phyloP scores from a whole-genome alignment of 805 yeast genomes.

The Clavispora vitiphila region DNA sequence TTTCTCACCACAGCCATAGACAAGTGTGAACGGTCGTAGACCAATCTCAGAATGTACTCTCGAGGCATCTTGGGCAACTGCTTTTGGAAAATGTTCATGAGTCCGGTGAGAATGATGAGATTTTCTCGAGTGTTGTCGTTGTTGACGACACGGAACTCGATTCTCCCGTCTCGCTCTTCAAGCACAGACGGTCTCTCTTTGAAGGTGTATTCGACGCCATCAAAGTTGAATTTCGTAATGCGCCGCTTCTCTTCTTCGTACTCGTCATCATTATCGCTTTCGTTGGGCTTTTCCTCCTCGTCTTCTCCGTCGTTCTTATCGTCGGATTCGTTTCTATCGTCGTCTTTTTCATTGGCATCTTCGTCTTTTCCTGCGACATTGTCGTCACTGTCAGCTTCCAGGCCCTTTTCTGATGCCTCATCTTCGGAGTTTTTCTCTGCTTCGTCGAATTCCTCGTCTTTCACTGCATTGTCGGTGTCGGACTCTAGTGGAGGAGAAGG shows the following conservation, averaged over 20 bases:
- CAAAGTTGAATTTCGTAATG: slow-evolving; percentile 54
- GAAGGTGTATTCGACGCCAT: slow-evolving; percentile 75
- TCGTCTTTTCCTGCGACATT: slow-evolving; percentile 7
- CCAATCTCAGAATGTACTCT: slow-evolving; percentile 91
- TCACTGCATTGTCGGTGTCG: slow-evolving; percentile 14
- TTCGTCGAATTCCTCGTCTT: slow-evolving; percentile 15
- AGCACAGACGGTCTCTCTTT: slow-evolving; percentile 91
- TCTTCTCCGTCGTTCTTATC: slow-evolving; percentile 7
- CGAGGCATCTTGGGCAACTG: slow-evolving; percentile 99
- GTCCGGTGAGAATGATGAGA: slow-evolving; percentile 87
- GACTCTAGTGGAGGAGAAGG: slow-evolving; percentile 16
- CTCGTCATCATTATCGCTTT: slow-evolving; percentile 41
- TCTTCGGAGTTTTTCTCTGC: slow-evolving; percentile 16
- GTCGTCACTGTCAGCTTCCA: slow-evolving; percentile 15
- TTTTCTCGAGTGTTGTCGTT: slow-evolving; percentile 86
- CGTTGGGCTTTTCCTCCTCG: slow-evolving; percentile 23
- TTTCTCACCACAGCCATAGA: slow-evolving; percentile 95
- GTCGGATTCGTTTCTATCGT: slow-evolving; percentile 6
- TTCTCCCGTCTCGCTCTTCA: slow-evolving; percentile 89
- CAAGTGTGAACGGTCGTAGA: slow-evolving; percentile 88
- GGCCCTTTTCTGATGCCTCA: slow-evolving; percentile 14
- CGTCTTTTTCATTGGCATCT: slow-evolving; percentile 2
- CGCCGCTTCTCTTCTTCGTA: slow-evolving; percentile 40
- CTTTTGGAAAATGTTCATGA: slow-evolving; percentile 93
- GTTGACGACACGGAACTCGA: slow-evolving; percentile 94